These are phyloP conservation scores for Lecanicillium sp. DNA, from an alignment of 2,329 filamentous ascomycete species.

Conservation along the genomic window DNA sequence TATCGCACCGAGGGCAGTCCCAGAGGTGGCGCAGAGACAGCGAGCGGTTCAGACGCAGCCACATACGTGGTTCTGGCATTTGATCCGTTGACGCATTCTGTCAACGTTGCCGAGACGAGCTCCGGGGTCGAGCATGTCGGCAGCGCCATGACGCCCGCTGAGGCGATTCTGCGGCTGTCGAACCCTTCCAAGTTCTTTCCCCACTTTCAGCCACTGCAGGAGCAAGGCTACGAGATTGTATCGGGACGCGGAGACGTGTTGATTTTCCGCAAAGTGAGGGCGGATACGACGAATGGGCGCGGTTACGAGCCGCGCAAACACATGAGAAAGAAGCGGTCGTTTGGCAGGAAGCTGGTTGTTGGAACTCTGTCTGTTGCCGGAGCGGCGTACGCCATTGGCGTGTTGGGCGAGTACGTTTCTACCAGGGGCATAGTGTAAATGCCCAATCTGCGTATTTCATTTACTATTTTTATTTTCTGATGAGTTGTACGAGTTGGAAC, in stretches of 20 bases:
- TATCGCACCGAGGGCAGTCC: conserved; percentile 11
- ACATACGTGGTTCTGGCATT: conserved; percentile 61
- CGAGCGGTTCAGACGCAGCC: conserved; percentile 8
- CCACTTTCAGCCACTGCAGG: conserved; percentile 50
- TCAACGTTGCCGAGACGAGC: conserved; percentile 53
- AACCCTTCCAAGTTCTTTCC: conserved; percentile 59
- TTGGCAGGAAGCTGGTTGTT: conserved; percentile 41
- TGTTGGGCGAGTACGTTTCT: conserved; percentile 49
- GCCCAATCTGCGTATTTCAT: too few relatives aligned
- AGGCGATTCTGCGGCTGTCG: conserved; percentile 52
- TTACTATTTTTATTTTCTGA: conserved; percentile 3
- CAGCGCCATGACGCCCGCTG: conserved; percentile 47
- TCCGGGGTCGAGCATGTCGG: conserved; percentile 43
- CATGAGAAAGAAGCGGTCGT: conserved; percentile 27
- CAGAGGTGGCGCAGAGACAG: conserved; percentile 4
- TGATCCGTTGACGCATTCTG: conserved; percentile 48
- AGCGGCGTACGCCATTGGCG: conserved; percentile 49
- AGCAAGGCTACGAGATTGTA: conserved; percentile 59
- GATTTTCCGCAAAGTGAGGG: conserved; percentile 54
- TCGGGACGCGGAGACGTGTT: conserved; percentile 56
- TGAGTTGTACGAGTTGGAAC: background rate
- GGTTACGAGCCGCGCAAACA: background rate
- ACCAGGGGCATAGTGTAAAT: conserved; percentile 31
- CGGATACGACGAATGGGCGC: conserved; percentile 11
- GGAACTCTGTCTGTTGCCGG: conserved; percentile 49